These are phyloP conservation scores for Codiaeum variegatum DNA, from an alignment of 441 rosid species.

Conservation along the genomic window DNA sequence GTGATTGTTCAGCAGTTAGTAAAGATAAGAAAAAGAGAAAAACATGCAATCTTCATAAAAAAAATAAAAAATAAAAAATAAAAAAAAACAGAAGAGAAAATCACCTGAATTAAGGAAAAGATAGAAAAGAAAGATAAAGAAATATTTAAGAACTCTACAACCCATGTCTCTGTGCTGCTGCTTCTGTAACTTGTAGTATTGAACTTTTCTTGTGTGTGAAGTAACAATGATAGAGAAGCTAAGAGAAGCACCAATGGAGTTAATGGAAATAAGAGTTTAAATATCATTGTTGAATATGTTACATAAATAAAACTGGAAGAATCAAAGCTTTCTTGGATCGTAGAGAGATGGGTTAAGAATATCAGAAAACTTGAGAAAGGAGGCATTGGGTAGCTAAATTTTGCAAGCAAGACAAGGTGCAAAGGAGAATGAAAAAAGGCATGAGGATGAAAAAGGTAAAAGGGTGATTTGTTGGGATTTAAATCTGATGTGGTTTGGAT, in stretches of 20 bases:
- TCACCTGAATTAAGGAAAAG: slow-evolving; percentile 64
- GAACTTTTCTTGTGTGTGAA: slow-evolving; percentile 18
- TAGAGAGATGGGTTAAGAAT: slow-evolving; percentile 57
- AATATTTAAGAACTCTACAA: slow-evolving; percentile 32
- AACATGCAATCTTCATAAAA: not conserved
- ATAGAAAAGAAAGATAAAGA: slow-evolving; percentile 42
- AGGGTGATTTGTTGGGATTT: slow-evolving; percentile 30
- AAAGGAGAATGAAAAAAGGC: slow-evolving; percentile 27
- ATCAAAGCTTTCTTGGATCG: slow-evolving; percentile 78
- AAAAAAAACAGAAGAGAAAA: not conserved
- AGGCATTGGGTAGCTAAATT: slow-evolving; percentile 68
- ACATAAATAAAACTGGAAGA: slow-evolving; percentile 50
- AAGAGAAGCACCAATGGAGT: slow-evolving; percentile 32
- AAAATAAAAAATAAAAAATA: too few relatives aligned
- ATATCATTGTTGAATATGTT: slow-evolving; percentile 35
- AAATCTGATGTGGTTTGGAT: slow-evolving; percentile 20
- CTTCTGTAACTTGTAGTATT: not conserved
- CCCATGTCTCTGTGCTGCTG: slow-evolving; percentile 38
- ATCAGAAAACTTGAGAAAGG: slow-evolving; percentile 96
- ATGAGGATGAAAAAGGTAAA: slow-evolving; percentile 29
- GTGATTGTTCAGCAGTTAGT: not conserved
- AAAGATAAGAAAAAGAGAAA: not conserved
- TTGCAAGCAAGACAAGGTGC: slow-evolving; percentile 83
- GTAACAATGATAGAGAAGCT: slow-evolving; percentile 32
- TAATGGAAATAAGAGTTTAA: slow-evolving; percentile 45